These are phyloP conservation scores for Pulicaria dysenterica DNA, from an alignment of 129 eudicot species.

Conservation along the genomic window DNA sequence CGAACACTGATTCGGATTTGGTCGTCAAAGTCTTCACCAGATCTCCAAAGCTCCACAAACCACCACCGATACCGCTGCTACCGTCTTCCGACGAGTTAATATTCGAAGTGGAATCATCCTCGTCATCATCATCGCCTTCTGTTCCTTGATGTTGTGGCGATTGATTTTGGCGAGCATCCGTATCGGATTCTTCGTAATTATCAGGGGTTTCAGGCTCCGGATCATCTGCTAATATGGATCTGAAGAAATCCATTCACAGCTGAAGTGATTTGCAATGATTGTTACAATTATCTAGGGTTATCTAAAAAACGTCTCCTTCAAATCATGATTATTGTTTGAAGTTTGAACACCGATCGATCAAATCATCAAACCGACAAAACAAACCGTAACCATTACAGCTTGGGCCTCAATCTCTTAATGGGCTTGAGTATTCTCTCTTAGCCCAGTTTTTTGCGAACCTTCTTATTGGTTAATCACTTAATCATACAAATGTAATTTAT, in stretches of 20 bases:
- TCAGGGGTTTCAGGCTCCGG: constrained; percentile 50
- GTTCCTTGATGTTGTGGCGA: constrained; percentile 25
- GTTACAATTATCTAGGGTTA: constrained; percentile 30
- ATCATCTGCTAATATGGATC: constrained; percentile 79
- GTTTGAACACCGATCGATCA: neutral
- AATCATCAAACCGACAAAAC: no score
- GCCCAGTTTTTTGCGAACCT: neutral
- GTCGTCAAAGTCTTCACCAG: constrained; percentile 57
- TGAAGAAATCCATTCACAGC: constrained; percentile 73
- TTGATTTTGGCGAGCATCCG: constrained; percentile 26
- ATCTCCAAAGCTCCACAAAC: constrained; percentile 77
- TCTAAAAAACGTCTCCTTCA: neutral
- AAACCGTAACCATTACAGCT: neutral
- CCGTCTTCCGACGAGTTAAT: constrained; percentile 36
- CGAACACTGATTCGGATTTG: constrained; percentile 80
- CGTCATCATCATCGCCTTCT: constrained; percentile 29
- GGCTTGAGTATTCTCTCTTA: neutral
- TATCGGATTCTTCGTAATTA: constrained; percentile 30
- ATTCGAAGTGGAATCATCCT: constrained; percentile 32
- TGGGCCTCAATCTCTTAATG: neutral
- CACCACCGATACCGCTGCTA: constrained; percentile 4
- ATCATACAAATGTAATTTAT: no score
- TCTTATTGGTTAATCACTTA: neutral
- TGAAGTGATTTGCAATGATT: constrained; percentile 10
- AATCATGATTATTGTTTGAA: neutral